phyloP scores from a whole-genome alignment of 2,329 filamentous ascomycete species.

The Zymoseptoria pseudotritici region DNA sequence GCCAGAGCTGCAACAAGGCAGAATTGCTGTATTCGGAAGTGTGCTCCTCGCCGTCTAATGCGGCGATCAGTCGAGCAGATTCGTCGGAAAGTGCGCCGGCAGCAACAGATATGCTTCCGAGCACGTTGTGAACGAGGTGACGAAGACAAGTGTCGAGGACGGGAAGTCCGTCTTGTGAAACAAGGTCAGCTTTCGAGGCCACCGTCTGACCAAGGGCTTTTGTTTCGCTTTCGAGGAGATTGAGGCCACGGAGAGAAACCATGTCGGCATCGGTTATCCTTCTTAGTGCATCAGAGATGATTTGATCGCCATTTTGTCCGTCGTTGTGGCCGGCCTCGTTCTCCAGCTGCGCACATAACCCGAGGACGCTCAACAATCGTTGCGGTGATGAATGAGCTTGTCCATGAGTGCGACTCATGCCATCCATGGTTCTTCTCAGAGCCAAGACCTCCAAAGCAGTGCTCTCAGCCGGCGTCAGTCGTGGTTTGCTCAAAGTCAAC shows the following conservation, averaged over 20 bases:
- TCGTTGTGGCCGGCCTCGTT: neutral
- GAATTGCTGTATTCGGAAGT: neutral
- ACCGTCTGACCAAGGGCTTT: constrained; percentile 32
- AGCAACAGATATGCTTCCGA: constrained; percentile 24
- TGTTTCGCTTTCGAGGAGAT: constrained; percentile 36
- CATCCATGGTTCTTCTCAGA: constrained; percentile 2
- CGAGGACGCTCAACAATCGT: constrained; percentile 6
- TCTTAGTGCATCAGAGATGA: constrained; percentile 1
- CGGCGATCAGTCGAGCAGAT: neutral
- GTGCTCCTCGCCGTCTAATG: neutral
- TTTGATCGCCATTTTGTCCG: neutral
- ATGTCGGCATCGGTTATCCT: constrained; percentile 21
- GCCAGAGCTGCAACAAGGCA: neutral
- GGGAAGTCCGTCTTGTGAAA: constrained; percentile 27
- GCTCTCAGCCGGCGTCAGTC: constrained; percentile 1
- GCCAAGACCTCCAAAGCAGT: constrained; percentile 14
- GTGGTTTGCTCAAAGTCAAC: constrained; percentile 1
- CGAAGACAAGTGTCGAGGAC: constrained; percentile 27
- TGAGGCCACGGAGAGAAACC: constrained; percentile 34
- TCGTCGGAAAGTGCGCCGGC: neutral
- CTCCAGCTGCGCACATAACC: neutral
- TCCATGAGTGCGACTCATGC: neutral
- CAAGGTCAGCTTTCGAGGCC: constrained; percentile 26
- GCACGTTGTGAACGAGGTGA: constrained; percentile 19
- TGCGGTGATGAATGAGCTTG: neutral